phyloP scores from a whole-genome alignment of 495 filamentous ascomycete genomes.

The Annulohypoxylon nitens region DNA sequence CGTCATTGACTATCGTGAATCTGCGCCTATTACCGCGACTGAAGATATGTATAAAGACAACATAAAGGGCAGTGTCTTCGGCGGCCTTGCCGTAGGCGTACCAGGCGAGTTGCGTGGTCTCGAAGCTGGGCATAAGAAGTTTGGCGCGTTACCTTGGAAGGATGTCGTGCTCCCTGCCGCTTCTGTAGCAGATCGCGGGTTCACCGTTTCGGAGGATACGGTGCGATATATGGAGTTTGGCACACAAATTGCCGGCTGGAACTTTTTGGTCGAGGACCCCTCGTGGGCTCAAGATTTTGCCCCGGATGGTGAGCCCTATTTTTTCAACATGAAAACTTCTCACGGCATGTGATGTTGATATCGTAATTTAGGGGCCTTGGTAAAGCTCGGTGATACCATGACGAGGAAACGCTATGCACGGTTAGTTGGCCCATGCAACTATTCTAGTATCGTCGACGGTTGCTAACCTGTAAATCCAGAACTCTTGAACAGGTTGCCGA shows the following conservation, averaged over 20 bases:
- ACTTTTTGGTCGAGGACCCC: constrained; percentile 79
- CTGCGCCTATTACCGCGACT: constrained; percentile 80
- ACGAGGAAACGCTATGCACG: constrained; percentile 82
- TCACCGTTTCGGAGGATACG: constrained; percentile 73
- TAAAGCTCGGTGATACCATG: constrained; percentile 79
- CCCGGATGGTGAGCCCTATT: constrained; percentile 67
- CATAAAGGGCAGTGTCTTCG: constrained; percentile 54
- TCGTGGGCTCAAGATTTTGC: constrained; percentile 90
- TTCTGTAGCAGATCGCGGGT: constrained; percentile 79
- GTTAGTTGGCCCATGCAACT: constrained; percentile 45
- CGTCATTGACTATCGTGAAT: constrained; percentile 87
- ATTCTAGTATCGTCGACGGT: background rate
- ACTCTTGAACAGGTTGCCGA: constrained; percentile 81
- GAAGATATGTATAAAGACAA: constrained; percentile 80
- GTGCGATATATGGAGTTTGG: constrained; percentile 73
- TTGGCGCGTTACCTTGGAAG: constrained; percentile 74
- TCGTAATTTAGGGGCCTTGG: constrained; percentile 55
- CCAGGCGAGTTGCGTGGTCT: constrained; percentile 87
- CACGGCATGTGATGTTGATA: background rate
- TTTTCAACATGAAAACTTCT: background rate
- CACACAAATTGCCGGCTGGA: constrained; percentile 43
- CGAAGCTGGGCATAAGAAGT: constrained; percentile 72
- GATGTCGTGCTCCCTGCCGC: constrained; percentile 78
- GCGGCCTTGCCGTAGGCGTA: constrained; percentile 69
- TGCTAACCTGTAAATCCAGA: constrained; percentile 39